A percentile compares a stretch with the other conserved stretches of the same genome.
phyloP scores from a whole-genome alignment of 1,284 basidiomycete genomes.

The Melampsora larici-populina region DNA sequence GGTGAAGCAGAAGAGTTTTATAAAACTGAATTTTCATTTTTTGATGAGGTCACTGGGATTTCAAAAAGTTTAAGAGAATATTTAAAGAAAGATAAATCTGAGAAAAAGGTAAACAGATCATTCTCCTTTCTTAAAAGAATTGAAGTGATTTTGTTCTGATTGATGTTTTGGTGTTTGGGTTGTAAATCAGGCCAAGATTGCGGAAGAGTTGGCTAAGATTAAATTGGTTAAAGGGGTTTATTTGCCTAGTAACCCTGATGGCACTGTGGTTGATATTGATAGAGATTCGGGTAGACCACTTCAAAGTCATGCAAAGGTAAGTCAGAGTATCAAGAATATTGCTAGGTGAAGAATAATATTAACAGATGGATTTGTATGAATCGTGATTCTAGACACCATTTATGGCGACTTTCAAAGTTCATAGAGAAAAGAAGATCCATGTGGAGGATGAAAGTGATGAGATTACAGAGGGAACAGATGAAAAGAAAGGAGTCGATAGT shows the following conservation, averaged over 20 bases:
- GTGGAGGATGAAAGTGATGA: slow-evolving; percentile 66
- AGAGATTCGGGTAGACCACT: slow-evolving; percentile 92
- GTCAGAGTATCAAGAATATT: slow-evolving; percentile 25
- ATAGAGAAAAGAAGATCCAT: slow-evolving; percentile 68
- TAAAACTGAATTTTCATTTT: slow-evolving; percentile 92
- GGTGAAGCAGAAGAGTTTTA: slow-evolving; percentile 90
- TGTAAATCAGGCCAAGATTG: slow-evolving; percentile 79
- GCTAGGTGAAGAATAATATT: neutral
- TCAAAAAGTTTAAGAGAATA: slow-evolving; percentile 96
- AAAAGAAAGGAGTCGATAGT: slow-evolving; percentile 71
- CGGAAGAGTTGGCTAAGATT: slow-evolving; percentile 98
- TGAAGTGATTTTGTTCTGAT: neutral
- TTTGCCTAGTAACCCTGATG: slow-evolving; percentile 94
- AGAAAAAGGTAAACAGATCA: slow-evolving; percentile 74
- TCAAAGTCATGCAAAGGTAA: slow-evolving; percentile 93
- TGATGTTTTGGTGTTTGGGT: neutral
- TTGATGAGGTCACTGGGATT: slow-evolving; percentile 92
- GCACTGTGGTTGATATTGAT: slow-evolving; percentile 91
- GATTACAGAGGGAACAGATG: slow-evolving; percentile 58
- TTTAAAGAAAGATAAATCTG: slow-evolving; percentile 90
- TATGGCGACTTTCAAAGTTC: slow-evolving; percentile 99
- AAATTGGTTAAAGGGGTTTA: slow-evolving; percentile 90
- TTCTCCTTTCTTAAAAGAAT: neutral
- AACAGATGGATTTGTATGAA: neutral
- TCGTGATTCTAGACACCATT: slow-evolving; percentile 74